These are phyloP conservation scores for Debaryomyces nepalensis DNA, from an alignment of 1,139 yeast genomes.

Conservation along the genomic window DNA sequence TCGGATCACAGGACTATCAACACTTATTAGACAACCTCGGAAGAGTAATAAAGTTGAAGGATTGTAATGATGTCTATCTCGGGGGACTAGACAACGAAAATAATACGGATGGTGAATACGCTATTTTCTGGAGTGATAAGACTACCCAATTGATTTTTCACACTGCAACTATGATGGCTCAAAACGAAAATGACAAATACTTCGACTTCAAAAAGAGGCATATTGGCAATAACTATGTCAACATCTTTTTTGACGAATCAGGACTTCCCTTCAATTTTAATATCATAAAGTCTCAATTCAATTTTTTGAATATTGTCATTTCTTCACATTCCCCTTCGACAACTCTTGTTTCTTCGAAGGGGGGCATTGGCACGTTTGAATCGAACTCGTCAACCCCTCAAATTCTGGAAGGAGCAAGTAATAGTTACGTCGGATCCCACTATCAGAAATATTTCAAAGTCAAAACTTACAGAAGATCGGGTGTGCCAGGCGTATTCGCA, in stretches of 20 bases:
- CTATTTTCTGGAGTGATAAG: slow-evolving; percentile 75
- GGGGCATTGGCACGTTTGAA: background rate
- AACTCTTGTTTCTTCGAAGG: slow-evolving; percentile 9
- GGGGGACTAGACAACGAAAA: slow-evolving; percentile 80
- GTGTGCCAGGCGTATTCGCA: slow-evolving; percentile 77
- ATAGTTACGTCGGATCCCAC: slow-evolving; percentile 6
- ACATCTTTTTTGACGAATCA: slow-evolving; percentile 79
- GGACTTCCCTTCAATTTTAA: slow-evolving; percentile 69
- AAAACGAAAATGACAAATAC: slow-evolving; percentile 45
- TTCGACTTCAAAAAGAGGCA: slow-evolving; percentile 74
- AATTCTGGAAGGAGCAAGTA: background rate
- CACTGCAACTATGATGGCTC: slow-evolving; percentile 80
- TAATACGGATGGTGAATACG: slow-evolving; percentile 75
- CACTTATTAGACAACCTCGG: slow-evolving; percentile 66
- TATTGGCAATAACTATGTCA: slow-evolving; percentile 84
- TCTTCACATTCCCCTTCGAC: slow-evolving; percentile 57
- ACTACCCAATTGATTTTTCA: slow-evolving; percentile 76
- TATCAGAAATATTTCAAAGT: slow-evolving; percentile 54
- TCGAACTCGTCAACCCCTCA: slow-evolving; percentile 6
- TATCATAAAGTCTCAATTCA: slow-evolving; percentile 76
- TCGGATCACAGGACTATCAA: slow-evolving; percentile 69
- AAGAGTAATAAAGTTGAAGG: slow-evolving; percentile 55
- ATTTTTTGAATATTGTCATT: slow-evolving; percentile 78
- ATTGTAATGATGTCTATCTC: slow-evolving; percentile 60
- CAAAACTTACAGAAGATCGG: slow-evolving; percentile 64